Evolutionary conservation across 148 eudicot genomes (phyloP), one percentile per base, ranked within the genome.

Genomic region (Chenopodium quinoa): DNA sequence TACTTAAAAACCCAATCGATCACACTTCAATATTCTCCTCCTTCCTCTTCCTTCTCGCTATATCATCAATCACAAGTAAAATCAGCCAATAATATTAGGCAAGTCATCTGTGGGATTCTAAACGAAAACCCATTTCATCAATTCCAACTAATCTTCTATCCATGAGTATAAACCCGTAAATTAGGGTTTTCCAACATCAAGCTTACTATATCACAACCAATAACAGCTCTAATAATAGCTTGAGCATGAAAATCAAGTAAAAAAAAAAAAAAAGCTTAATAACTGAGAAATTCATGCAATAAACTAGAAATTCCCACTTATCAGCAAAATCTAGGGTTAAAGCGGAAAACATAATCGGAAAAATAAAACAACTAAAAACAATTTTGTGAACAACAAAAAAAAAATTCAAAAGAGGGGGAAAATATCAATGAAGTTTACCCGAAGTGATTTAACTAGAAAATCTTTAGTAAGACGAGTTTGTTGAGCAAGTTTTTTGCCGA

Each of bases 391-490:
- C 34, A 29, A 14, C 10, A 2, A 48, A 20, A 62, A 14, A 16
- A 4, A 34, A 20, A 62, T 7, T 40, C 12, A 10, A 10, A 44
- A 9, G 54, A 50, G 54, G 54, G 54, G 1, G 16, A 4, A 50
- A 12, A 12, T 50, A 2, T 56, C 44, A 40, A 2, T 56, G 2
- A 11, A 16, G 40, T 78, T 79, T 86, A 93, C 99, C 69, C 86
- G 86, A 73, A 95, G 93, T n/a, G 89, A 79, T 75, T 90, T 92
- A 25, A 93, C 82, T 85, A 95, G 81, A 17, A 82, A 78, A 75
- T 88, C 93, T 83, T 91, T 92, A 85, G 90, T 83, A 25, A 88
- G 97, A 50, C 94, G 90, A 81, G 86, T 48, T 77, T 91, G 87
- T 14, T 32, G 84, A 32, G 86, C 87, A 77, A 95, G 92, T 67